Evolutionary conservation across 345 rosid species (phyloP).

Genomic region (Eucalyptus regnans): DNA sequence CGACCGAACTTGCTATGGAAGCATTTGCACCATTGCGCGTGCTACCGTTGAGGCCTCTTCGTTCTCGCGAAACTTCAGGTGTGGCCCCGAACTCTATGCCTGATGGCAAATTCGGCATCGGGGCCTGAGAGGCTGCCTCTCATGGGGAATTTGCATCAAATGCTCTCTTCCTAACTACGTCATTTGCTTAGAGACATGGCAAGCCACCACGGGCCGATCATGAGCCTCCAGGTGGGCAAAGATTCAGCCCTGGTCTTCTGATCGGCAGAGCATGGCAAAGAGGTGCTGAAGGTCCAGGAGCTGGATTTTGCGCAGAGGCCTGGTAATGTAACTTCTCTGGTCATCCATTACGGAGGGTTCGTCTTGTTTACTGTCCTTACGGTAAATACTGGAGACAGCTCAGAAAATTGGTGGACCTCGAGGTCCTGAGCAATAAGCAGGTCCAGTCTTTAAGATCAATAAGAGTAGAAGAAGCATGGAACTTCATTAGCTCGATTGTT

Average conservation of each 20-base stretch:
- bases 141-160: slow-evolving; percentile 10
- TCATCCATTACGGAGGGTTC: slow-evolving; percentile 1
- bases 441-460: neutral
- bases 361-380: neutral
- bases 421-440: neutral
- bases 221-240: slow-evolving; percentile 10
- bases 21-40: too few species aligned
- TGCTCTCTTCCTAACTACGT: slow-evolving; percentile 3
- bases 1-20: too few species aligned
- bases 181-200: neutral
- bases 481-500: neutral
- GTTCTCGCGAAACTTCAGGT: too few species aligned
- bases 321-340: neutral
- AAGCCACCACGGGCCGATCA: slow-evolving; percentile 5
- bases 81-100: neutral
- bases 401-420: neutral
- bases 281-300: slow-evolving; percentile 7
- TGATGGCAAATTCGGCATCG: neutral
- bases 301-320: slow-evolving; percentile 10
- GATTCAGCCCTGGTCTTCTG: neutral
- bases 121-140: slow-evolving; percentile 7
- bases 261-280: slow-evolving; percentile 8
- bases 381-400: neutral
- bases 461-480: neutral
- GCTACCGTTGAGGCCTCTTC: too few species aligned